Percentiles rank a stretch among this genome's conserved stretches.
phyloP scores from a whole-genome alignment of 2,329 filamentous ascomycete species.

The Ilyonectria mors-panacis region DNA sequence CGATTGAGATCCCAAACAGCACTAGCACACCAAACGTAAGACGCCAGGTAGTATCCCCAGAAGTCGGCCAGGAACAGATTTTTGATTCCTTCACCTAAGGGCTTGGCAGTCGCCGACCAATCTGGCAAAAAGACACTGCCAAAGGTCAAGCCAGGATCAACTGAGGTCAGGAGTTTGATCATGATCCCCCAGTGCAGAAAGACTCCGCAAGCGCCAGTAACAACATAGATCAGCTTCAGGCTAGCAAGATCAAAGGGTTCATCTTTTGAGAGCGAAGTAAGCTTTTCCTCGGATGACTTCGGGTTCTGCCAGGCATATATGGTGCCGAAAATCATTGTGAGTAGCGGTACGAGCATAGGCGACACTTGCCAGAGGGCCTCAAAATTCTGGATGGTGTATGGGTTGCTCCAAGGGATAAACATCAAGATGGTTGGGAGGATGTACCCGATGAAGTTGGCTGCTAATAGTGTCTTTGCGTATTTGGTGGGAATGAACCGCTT shows the following conservation, averaged over 20 bases:
- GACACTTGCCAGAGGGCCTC: background rate
- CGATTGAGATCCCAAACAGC: slow-evolving; percentile 9
- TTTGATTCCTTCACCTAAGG: background rate
- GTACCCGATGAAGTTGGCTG: background rate
- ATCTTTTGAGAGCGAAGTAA: background rate
- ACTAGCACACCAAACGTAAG: slow-evolving; percentile 12
- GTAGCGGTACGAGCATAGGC: background rate
- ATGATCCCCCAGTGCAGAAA: background rate
- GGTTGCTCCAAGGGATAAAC: background rate
- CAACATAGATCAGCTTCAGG: background rate
- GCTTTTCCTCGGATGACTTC: background rate
- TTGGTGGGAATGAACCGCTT: background rate
- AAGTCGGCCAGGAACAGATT: background rate
- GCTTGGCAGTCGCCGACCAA: background rate
- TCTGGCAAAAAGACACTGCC: background rate
- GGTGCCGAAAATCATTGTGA: background rate
- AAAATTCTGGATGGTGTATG: background rate
- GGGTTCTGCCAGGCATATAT: background rate
- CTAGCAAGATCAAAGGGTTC: background rate
- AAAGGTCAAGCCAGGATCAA: background rate
- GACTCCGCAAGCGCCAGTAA: background rate
- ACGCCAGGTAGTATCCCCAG: background rate
- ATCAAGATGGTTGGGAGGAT: background rate
- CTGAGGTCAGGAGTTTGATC: background rate
- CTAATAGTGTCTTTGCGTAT: background rate